A percentile compares a stretch with the other conserved stretches of the same genome.
Evolutionary conservation across 495 filamentous ascomycete genomes (phyloP).

Genomic region (Hypoxylon lienhwacheense): DNA sequence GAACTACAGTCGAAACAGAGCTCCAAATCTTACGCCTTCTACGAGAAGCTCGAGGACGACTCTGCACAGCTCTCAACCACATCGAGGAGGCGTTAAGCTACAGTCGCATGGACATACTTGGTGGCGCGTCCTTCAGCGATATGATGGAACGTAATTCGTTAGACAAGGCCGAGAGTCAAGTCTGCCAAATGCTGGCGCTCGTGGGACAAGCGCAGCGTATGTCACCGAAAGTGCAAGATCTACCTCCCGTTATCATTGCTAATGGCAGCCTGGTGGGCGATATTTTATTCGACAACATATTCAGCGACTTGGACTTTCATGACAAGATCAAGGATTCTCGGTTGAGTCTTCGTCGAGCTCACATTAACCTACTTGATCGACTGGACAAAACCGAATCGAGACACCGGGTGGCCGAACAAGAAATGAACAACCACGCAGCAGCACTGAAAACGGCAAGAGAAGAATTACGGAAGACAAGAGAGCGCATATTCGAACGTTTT

Average conservation of each 20-base stretch:
- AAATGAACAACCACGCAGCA: conserved; percentile 29
- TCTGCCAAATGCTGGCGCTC: conserved; percentile 26
- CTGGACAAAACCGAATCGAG: conserved; percentile 30
- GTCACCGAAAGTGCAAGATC: conserved; percentile 32
- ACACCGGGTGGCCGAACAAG: conserved; percentile 17
- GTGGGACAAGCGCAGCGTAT: conserved; percentile 43
- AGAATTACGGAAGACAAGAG: conserved; percentile 46
- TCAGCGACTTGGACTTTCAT: conserved; percentile 50
- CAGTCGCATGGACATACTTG: conserved; percentile 39
- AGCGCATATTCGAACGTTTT: conserved; percentile 37
- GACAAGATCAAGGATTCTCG: conserved; percentile 48
- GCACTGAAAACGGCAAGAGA: conserved; percentile 38
- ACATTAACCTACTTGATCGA: conserved; percentile 22
- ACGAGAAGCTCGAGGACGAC: conserved; percentile 32
- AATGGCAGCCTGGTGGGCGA: conserved; percentile 46
- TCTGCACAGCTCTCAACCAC: conserved; percentile 33
- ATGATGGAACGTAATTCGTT: conserved; percentile 50
- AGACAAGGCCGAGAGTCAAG: conserved; percentile 37
- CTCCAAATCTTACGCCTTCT: conserved; percentile 32
- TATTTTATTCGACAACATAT: conserved; percentile 53
- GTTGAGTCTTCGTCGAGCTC: conserved; percentile 36
- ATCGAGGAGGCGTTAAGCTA: conserved; percentile 39
- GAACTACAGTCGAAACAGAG: conserved; percentile 31
- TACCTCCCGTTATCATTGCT: conserved; percentile 42
- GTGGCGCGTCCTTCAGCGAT: conserved; percentile 36